These are phyloP conservation scores for Blastobotrys chiropterorum DNA, from an alignment of 805 yeast species.

Conservation along the genomic window DNA sequence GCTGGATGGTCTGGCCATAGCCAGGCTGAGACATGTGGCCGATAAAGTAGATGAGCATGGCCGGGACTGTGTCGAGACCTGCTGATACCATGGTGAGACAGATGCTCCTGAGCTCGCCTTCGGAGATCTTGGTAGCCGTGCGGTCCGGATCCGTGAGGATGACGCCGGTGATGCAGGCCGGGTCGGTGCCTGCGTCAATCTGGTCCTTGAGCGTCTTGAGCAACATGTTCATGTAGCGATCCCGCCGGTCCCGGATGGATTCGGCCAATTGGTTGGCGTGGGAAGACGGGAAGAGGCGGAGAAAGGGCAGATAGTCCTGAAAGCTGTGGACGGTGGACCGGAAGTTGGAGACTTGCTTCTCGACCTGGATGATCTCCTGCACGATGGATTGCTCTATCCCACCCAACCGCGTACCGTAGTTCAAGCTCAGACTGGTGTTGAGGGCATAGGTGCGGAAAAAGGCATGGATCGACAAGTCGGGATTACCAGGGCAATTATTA, in stretches of 20 bases:
- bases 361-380: conserved; percentile 30
- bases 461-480: conserved; percentile 30
- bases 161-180: conserved; percentile 32
- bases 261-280: conserved; percentile 21
- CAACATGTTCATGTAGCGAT: conserved; percentile 29
- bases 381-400: conserved; percentile 26
- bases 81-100: conserved; percentile 76
- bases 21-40: conserved; percentile 41
- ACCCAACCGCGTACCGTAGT: conserved; percentile 36
- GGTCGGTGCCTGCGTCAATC: conserved; percentile 23
- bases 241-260: conserved; percentile 27
- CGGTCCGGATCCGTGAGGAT: conserved; percentile 26
- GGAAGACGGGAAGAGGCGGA: conserved; percentile 17
- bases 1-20: conserved; percentile 36
- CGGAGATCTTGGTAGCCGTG: conserved; percentile 17
- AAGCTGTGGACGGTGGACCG: conserved; percentile 35
- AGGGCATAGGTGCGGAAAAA: conserved; percentile 34
- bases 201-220: conserved; percentile 24
- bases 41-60: conserved; percentile 20
- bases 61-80: conserved; percentile 66
- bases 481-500: conserved; percentile 1
- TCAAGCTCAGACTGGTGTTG: conserved; percentile 35
- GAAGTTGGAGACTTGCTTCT: conserved; percentile 28
- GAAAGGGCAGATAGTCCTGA: conserved; percentile 35
- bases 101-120: conserved; percentile 52